phyloP scores from a whole-genome alignment of 257 asterid species.

The Solanum arcanum region DNA sequence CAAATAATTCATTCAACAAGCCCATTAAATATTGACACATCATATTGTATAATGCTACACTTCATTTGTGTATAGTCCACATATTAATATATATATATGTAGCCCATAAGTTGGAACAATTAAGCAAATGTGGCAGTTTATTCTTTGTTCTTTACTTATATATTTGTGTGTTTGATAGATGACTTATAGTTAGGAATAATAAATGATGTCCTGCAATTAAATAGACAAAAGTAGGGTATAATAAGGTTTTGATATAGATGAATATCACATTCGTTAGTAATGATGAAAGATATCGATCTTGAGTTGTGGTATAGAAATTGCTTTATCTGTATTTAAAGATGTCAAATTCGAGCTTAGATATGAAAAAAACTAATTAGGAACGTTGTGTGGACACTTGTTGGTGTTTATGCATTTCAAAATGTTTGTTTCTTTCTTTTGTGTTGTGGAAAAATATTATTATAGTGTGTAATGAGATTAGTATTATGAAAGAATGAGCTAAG shows the following conservation, averaged over 20 bases:
- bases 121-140: background rate
- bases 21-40: background rate
- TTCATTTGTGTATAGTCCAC: background rate
- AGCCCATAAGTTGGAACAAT: background rate
- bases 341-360: fast-evolving
- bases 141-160: background rate
- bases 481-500: background rate
- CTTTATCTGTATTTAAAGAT: too few relatives aligned
- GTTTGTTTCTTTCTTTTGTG: background rate
- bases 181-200: background rate
- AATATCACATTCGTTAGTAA: background rate
- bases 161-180: background rate
- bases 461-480: background rate
- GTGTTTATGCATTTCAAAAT: background rate
- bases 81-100: background rate
- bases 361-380: fast-evolving
- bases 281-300: background rate
- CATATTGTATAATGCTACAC: background rate
- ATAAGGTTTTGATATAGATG: background rate
- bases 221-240: background rate
- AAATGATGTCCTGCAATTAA: background rate
- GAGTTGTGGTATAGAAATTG: fast-evolving
- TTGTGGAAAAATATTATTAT: background rate
- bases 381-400: too few relatives aligned
- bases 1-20: background rate